Percentiles rank a stretch among this genome's conserved stretches.
Conservation (phyloP, 768 basidiomycete genomes). For the Lactifluus pinguis region DNA sequence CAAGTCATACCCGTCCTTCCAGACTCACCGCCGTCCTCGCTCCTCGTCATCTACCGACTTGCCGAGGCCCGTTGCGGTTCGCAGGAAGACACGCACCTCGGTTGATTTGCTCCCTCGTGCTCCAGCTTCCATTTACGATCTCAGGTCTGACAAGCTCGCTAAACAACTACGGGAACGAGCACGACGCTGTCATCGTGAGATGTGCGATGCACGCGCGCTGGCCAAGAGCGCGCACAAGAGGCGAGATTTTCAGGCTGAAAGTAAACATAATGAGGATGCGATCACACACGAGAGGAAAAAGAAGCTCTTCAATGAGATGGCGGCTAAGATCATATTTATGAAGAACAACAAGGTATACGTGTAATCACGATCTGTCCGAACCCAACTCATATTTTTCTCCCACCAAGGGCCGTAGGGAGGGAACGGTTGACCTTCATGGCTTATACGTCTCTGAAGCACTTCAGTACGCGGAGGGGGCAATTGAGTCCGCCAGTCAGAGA, state of each 20-base stretch:
- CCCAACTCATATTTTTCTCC: not conserved
- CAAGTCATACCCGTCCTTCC: not conserved
- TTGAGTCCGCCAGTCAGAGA: not conserved
- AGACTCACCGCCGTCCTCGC: not conserved
- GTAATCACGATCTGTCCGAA: not conserved
- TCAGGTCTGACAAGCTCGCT: not conserved
- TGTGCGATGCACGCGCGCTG: not conserved
- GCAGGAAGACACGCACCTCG: not conserved
- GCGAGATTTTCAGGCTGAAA: not conserved
- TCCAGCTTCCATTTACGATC: too few relatives aligned
- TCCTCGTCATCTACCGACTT: not conserved
- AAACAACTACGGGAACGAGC: not conserved
- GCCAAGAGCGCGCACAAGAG: not conserved
- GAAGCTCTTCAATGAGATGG: not conserved
- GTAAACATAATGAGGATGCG: not conserved
- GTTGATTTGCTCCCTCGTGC: not conserved
- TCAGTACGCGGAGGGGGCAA: not conserved
- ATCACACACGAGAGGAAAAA: not conserved
- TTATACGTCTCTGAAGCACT: slow-evolving; percentile 4
- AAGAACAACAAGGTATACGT: slow-evolving; percentile 11
- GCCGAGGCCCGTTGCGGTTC: not conserved
- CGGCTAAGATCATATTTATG: not conserved
- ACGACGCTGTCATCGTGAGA: not conserved
- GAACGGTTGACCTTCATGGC: slow-evolving; percentile 10
- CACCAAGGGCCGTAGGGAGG: not conserved